Evolutionary conservation across 225 moss, liverwort and hornwort species (phyloP), one percentile per base, ranked within the genome.

Genomic region (Straminergon stramineum): DNA sequence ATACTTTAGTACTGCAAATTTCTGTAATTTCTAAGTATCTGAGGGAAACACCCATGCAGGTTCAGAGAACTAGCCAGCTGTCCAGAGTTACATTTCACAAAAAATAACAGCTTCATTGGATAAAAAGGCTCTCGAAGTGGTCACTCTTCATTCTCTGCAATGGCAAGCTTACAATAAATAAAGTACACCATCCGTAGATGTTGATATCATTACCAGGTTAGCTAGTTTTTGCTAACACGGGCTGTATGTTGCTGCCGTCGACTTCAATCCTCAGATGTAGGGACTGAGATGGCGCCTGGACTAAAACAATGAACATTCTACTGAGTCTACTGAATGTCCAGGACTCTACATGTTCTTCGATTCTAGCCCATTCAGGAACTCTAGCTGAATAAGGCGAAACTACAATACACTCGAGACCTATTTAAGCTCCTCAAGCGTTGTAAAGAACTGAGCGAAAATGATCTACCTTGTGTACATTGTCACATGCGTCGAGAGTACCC

Each of bases 401-500:
- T 89, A 92, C 84, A 86, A 65, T 75, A 87, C 83, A 92, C 68
- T 68, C 65, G 65, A 84, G 77, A 85, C 63, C 75, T 69, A 75
- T 39, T 57, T 57, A 43, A 65, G 75, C 79, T 82, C 82, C 66
- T 58, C 80, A 86, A 67, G 27, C 39, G 48, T 58, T 86, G 62
- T 30, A 37, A 39, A 89, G 78, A 79, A 85, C 63, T 63, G 61
- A 90, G 78, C 34, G 80, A 81, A 88, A 84, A 88, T 84, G 58
- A 76, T 85, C 91, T 71, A 90, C 62, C 81, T 88, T 81, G 58
- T 91, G 78, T 70, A 85, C 81, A 87, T 69, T 62, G 75, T 97
- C 92, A 99, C 86, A 97, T 85, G 73, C 95, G 92, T 81, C 95
- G 94, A 79, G 97, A 99, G 86, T 96, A 99, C 77, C 99, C 99